Evolutionary conservation across 345 rosid species (phyloP), one percentile per base, ranked within the genome.

Genomic region (Adansonia digitata): DNA sequence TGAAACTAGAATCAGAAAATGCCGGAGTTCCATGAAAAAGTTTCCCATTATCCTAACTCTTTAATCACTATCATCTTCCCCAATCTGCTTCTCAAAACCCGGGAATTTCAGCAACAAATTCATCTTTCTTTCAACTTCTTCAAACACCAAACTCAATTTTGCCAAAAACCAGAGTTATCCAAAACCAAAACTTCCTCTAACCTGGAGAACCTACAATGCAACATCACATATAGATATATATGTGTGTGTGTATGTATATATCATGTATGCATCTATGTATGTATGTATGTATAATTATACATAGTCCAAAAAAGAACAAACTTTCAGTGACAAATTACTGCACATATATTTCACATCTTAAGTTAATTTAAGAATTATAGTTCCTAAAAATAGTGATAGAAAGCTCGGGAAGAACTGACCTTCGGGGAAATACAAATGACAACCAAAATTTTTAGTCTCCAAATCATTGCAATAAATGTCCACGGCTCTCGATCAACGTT

Each of bases 391-490:
- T 64, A 70, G 77, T 37, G 60, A 75, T 18, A 29, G 42, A 69
- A 74, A 52, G 17, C 73, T 17, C 59, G 39, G 59, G 59, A 45
- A 60, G 53, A 17, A 20, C 79, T 76, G 77, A 73, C 80, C 80
- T 73, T 75, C 73, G 53, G 14, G 39, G 0, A 27, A 56, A 60
- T 39, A 67, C 66, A 67, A 79, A 74, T 72, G 26, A 71, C 65
- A 31, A 46, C 59, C n/a, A 20, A 65, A 71, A 31, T 57, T 46
- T 39, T 52, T 46, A 77, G 4, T 60, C 80, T 48, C 77, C 76
- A 70, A 77, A 63, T 78, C 67, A 70, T 81, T 81, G 81, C 78
- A 81, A 74, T 75, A 81, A 48, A 74, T 80, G 76, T 74, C 81
- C 85, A 81, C 74, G 10, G 39, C 65, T 80, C 77, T 75, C 81